Evolutionary conservation across 1,284 basidiomycete species (phyloP), one percentile per base, ranked within the genome.

Genomic region (Stygiomarasmius scandens): DNA sequence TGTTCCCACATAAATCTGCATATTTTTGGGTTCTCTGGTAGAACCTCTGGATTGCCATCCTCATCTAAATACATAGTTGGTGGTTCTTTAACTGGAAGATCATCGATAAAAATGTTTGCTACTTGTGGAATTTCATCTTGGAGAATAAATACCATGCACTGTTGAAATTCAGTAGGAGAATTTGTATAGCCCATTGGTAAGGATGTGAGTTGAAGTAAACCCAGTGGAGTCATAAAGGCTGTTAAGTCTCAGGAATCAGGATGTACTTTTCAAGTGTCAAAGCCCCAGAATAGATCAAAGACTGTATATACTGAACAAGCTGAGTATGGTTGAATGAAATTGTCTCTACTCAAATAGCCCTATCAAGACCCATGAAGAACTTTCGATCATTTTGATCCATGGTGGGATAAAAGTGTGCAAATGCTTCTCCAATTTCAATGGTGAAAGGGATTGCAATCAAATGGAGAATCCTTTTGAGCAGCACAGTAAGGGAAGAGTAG

Each of bases 1-100:
- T 68, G 65, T 52, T 69, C 66, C 61, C 60, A 68, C 3, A 69
- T 55, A 52, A 65, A 69, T 1, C 59, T 38, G 32, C 63, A 36
- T 3, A 71, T 67, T 6, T 57, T 59, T 12, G 58, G 58, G 41
- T 68, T 68, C 23, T 62, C 49, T 4, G 38, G 23, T 20, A 52
- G 34, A 36, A 52, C 49, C 20, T 52, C 49, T 19, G 49, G 49
- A 22, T 41, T 34, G 27, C 49, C n/a, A 36, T 36, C 23, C 20
- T 52, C 29, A 22, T 16, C 20, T 11, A 36, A 22, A 19, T 34
- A 24, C 25, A 20, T 34, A 19, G 49, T 36, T 16, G 38, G 38
- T 12, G 49, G 29, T 5, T 12, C 29, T 32, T 32, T 32, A 12
- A 32, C 29, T 32, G 29, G 29, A 6, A 32, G 22, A 34, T 50